Conservation (phyloP, 2,329 filamentous ascomycete genomes). For the Alternaria incomplexa region DNA sequence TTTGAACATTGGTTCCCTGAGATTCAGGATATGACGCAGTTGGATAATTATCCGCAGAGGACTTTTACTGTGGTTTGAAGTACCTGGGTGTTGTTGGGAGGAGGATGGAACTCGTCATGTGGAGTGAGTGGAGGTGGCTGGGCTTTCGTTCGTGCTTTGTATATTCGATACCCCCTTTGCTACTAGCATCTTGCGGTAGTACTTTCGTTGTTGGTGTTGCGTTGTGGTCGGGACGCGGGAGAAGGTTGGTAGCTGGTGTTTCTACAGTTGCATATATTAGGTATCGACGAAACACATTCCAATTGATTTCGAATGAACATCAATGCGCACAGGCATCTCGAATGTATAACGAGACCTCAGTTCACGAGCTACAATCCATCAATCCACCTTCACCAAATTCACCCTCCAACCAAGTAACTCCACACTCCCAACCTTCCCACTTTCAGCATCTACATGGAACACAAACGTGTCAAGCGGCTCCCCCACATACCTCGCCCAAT, state of each 20-base stretch:
- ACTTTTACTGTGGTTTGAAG: constrained; percentile 40
- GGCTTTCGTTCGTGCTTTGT: neutral
- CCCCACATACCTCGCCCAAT: constrained; percentile 24
- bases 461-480: constrained; percentile 28
- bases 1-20: constrained; percentile 47
- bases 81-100: neutral
- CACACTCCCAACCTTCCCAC: constrained; percentile 3
- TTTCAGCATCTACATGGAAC: constrained; percentile 14
- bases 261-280: neutral
- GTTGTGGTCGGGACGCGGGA: neutral
- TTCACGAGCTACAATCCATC: neutral
- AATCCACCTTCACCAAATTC: constrained; percentile 11
- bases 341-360: neutral
- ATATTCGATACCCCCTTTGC: neutral
- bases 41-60: constrained; percentile 39
- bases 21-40: constrained; percentile 44
- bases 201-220: neutral
- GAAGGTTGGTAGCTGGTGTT: neutral
- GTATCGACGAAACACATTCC: neutral
- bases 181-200: neutral
- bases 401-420: constrained; percentile 25
- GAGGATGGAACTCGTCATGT: neutral
- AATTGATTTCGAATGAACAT: neutral
- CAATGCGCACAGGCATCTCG: neutral
- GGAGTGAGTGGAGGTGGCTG: neutral